These are phyloP conservation scores for Bipolaris bicolor DNA, from an alignment of 2,329 filamentous ascomycete genomes.

Conservation along the genomic window DNA sequence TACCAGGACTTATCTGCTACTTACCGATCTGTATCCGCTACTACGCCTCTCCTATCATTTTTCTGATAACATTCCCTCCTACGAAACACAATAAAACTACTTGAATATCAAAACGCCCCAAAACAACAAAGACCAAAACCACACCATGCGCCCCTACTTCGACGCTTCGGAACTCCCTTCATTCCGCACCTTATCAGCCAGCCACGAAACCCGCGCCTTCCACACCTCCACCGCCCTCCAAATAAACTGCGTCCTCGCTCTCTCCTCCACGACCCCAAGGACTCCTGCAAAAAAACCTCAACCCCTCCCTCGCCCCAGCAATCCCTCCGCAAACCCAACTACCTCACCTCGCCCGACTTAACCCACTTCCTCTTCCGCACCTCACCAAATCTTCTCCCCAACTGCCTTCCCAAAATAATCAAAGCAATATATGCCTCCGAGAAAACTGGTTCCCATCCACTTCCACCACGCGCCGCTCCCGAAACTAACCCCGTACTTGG, in stretches of 20 bases:
- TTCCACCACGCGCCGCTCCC: conserved; percentile 28
- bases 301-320: not conserved
- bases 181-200: not conserved
- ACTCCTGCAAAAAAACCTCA: not conserved
- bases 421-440: conserved; percentile 31
- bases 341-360: too few species aligned
- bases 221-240: not conserved
- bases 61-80: not conserved
- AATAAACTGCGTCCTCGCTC: not conserved
- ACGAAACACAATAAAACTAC: not conserved
- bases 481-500: conserved; percentile 22
- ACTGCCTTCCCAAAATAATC: conserved; percentile 30
- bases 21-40: not conserved
- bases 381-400: conserved; percentile 1
- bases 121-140: not conserved
- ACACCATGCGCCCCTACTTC: conserved; percentile 9
- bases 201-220: not conserved
- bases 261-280: too few species aligned
- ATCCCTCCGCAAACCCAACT: not conserved
- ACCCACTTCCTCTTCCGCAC: not conserved
- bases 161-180: conserved; percentile 20
- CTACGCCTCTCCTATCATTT: not conserved
- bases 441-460: conserved; percentile 35
- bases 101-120: not conserved
- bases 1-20: not conserved